phyloP scores from a whole-genome alignment of 2,329 filamentous ascomycete species.

The Calonectria pseudoreteaudii region DNA sequence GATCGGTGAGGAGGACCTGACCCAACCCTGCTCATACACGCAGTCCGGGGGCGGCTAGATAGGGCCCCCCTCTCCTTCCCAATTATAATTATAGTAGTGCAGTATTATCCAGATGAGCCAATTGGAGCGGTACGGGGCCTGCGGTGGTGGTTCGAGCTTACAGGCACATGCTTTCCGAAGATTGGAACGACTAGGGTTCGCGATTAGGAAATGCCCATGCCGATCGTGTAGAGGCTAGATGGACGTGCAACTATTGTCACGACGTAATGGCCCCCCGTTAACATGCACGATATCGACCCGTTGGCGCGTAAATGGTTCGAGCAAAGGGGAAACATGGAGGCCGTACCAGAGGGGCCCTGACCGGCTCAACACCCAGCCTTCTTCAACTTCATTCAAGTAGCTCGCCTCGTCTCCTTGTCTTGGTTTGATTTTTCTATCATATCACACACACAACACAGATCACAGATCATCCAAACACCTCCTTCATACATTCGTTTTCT shows the following conservation, averaged over 20 bases:
- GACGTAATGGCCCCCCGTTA: background rate
- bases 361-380: background rate
- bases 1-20: background rate
- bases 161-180: background rate
- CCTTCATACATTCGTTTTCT: background rate
- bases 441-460: no score
- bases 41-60: conserved; percentile 3
- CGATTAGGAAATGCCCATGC: background rate
- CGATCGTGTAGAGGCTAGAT: background rate
- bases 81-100: background rate
- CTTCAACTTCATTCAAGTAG: background rate
- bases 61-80: background rate
- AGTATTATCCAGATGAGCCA: conserved; percentile 1
- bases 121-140: background rate
- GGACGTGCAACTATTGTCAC: background rate
- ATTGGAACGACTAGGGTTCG: background rate
- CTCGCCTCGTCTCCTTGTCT: background rate
- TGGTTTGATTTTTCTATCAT: background rate
- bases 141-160: background rate
- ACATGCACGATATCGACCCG: background rate
- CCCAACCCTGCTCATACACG: background rate
- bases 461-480: background rate
- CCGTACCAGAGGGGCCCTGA: background rate
- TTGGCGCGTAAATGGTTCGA: background rate
- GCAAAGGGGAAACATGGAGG: background rate